These are phyloP conservation scores for Gossypium raimondii DNA, from an alignment of 345 rosid genomes.

Conservation along the genomic window DNA sequence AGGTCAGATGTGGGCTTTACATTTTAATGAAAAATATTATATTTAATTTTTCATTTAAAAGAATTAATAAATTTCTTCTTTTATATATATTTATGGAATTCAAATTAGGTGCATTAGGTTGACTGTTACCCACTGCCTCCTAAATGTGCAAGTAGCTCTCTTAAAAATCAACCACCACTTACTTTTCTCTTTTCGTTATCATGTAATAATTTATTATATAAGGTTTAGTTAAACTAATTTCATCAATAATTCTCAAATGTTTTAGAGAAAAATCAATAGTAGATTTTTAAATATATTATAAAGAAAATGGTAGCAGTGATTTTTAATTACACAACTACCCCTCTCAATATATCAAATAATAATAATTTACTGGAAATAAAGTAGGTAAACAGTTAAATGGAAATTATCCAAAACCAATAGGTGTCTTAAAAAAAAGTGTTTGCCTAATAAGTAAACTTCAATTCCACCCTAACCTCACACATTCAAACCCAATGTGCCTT, in stretches of 20 bases:
- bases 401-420: background rate
- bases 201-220: background rate
- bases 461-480: background rate
- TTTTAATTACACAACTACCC: too few species aligned
- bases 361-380: too few species aligned
- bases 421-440: background rate
- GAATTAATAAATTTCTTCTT: too few species aligned
- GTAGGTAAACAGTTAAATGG: too few species aligned
- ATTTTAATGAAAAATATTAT: too few species aligned
- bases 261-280: background rate
- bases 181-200: background rate
- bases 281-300: too few species aligned
- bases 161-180: conserved; percentile 11
- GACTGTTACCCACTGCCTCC: conserved; percentile 12
- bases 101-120: conserved; percentile 31
- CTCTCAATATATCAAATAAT: too few species aligned
- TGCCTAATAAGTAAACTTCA: background rate
- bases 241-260: background rate
- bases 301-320: too few species aligned
- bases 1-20: background rate
- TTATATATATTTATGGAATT: background rate
- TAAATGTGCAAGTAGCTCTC: background rate
- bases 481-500: background rate
- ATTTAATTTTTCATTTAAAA: too few species aligned
- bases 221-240: background rate